These are phyloP conservation scores for Picea sitchensis DNA, from an alignment of 75 land plant species.

Conservation along the genomic window DNA sequence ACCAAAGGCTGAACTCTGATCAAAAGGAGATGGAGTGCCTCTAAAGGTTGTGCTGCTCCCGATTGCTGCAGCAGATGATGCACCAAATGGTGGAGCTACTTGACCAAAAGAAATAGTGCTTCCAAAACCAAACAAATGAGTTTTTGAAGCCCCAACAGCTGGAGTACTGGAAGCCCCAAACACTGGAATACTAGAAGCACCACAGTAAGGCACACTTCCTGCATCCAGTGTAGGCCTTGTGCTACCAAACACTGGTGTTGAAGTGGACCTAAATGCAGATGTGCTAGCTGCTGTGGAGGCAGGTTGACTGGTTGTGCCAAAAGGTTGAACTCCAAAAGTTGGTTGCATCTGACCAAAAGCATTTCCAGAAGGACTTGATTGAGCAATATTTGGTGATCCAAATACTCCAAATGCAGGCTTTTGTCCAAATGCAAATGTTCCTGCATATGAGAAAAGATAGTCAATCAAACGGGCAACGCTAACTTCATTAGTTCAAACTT, in stretches of 20 bases:
- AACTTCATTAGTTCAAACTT: too few species aligned
- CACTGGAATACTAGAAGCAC: conserved; percentile 28
- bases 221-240: conserved; percentile 43
- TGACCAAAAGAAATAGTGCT: conserved; percentile 13
- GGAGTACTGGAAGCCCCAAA: conserved; percentile 44
- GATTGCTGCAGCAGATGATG: conserved; percentile 33
- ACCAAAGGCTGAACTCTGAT: conserved; percentile 27
- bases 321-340: conserved; percentile 40
- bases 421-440: conserved; percentile 76
- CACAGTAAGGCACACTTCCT: conserved; percentile 35
- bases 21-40: conserved; percentile 50
- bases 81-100: conserved; percentile 22
- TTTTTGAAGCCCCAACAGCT: conserved; percentile 36
- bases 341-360: conserved; percentile 46
- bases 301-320: conserved; percentile 43
- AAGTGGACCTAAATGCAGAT: conserved; percentile 34
- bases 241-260: conserved; percentile 40
- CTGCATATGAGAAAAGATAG: conserved; percentile 23
- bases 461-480: too few species aligned
- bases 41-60: conserved; percentile 49
- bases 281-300: conserved; percentile 54
- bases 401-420: conserved; percentile 91
- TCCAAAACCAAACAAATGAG: conserved; percentile 44
- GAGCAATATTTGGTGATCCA: conserved; percentile 61
- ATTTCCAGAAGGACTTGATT: conserved; percentile 81